phyloP scores from a whole-genome alignment of 192 early-diverging fungal species.

The Coemansia sp. region DNA sequence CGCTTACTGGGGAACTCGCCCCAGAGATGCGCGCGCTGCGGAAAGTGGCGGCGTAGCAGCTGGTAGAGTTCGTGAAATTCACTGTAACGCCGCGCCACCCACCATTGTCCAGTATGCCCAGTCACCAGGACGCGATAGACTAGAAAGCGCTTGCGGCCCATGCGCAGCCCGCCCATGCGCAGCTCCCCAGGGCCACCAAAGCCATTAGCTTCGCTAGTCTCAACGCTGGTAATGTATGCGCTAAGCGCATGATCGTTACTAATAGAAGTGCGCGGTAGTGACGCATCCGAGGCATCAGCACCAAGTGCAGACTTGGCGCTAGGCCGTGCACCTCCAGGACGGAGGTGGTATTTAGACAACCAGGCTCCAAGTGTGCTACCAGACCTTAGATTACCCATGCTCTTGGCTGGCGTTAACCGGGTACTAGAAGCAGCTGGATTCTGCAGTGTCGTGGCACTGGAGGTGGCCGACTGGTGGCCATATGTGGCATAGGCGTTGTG shows the following conservation, averaged over 20 bases:
- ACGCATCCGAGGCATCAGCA: constrained; percentile 1
- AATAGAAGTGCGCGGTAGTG: constrained; percentile 10
- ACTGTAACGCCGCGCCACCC: constrained; percentile 46
- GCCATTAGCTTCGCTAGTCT: constrained; percentile 31
- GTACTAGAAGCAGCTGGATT: constrained; percentile 5
- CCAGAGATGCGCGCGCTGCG: constrained; percentile 32
- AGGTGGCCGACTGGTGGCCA: constrained; percentile 28
- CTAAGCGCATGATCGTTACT: constrained; percentile 4
- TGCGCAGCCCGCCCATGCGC: constrained; percentile 47
- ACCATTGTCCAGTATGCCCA: constrained; percentile 43
- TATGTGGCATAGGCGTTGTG: constrained; percentile 21
- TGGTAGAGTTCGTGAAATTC: constrained; percentile 49
- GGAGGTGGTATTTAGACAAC: constrained; percentile 50
- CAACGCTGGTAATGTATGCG: constrained; percentile 49
- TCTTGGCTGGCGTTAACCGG: constrained; percentile 32
- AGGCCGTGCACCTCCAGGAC: constrained; percentile 15
- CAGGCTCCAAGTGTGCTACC: constrained; percentile 47
- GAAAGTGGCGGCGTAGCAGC: constrained; percentile 38
- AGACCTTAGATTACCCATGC: constrained; percentile 40
- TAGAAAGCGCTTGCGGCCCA: constrained; percentile 49
- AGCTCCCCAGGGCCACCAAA: constrained; percentile 17
- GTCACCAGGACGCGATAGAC: constrained; percentile 49
- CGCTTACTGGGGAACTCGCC: constrained; percentile 49
- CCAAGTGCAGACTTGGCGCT: constrained; percentile 1
- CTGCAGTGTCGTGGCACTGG: constrained; percentile 43